Percentiles rank a stretch among this genome's conserved stretches.
phyloP scores from a whole-genome alignment of 768 basidiomycete species.

The Mycena leptocephala region DNA sequence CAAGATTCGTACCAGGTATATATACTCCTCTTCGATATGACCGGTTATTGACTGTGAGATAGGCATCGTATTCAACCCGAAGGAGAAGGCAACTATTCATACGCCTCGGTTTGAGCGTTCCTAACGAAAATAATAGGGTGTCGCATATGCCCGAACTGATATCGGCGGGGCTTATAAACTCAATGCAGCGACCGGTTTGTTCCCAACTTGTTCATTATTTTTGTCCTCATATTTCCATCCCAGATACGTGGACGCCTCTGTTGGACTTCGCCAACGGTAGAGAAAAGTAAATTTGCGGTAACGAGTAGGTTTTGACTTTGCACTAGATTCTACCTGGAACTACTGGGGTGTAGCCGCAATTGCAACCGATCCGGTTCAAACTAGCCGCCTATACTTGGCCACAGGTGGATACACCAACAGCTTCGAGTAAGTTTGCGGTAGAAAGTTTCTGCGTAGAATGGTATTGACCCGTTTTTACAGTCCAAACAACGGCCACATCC shows the following conservation, averaged over 20 bases:
- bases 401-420: conserved; percentile 74
- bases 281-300: neutral
- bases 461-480: conserved; percentile 55
- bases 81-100: conserved; percentile 54
- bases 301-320: neutral
- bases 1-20: conserved; percentile 40
- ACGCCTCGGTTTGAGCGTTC: neutral
- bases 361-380: conserved; percentile 74
- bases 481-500: conserved; percentile 76
- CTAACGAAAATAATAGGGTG: conserved; percentile 52
- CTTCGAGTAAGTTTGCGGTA: conserved; percentile 8
- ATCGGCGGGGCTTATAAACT: conserved; percentile 78
- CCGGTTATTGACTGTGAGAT: conserved; percentile 39
- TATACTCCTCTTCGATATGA: conserved; percentile 67
- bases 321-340: conserved; percentile 62
- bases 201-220: neutral
- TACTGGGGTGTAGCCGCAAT: conserved; percentile 76
- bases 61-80: conserved; percentile 75
- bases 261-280: conserved; percentile 65
- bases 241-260: conserved; percentile 75
- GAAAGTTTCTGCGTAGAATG: neutral
- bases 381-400: conserved; percentile 70
- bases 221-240: neutral
- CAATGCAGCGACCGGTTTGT: conserved; percentile 59
- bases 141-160: conserved; percentile 79